Base-by-base conservation (phyloP, 1,139 yeast species). In the Yamadazyma triangularis region DNA sequence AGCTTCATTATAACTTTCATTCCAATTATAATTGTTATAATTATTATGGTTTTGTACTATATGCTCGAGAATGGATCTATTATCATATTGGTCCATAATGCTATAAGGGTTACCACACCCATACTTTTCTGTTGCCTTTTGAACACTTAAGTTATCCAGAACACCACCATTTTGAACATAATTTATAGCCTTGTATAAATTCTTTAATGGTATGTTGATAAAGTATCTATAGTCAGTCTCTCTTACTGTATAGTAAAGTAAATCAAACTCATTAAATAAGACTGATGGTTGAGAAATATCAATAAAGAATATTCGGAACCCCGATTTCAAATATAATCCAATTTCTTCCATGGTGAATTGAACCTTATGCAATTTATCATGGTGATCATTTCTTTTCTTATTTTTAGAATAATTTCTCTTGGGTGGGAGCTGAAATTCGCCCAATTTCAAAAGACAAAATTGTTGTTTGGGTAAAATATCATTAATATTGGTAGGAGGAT, bases 271-370 rank as follows among this genome's bases (percentile, higher is more conserved):
- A 40, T 68, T 67, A 46, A 64, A 65, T 19, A 69, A 48, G 29
- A 60, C 37, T 4, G 71, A 60, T 3, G 70, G 73, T 37, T 59
- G 70, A 11, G 69, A 53, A 12, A 79, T 60, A 41, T 78, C 85
- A 29, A 79, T 60, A 45, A 70, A 79, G 36, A 70, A 76, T 4
- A 81, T 69, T 19, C 77, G 51, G 35, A 79, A 69, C 1, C 81
- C 80, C 1, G 74, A 62, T 44, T 78, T 79, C 24, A 74, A 49
- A 39, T 69, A 66, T 15, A 71, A 53, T 0, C 83, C 85, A 4
- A 70, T 65, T 41, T 80, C 88, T 42, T 77, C 83, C 68, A 79
- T 68, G 1, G 62, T 53, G 12, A 81, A 48, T 25, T 63, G 63
- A 3, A 77, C 60, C 34, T 60, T 58, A 14, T 56, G 48, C 24